These are phyloP conservation scores for Hericium alpestre DNA, from an alignment of 768 basidiomycete genomes.

Conservation along the genomic window DNA sequence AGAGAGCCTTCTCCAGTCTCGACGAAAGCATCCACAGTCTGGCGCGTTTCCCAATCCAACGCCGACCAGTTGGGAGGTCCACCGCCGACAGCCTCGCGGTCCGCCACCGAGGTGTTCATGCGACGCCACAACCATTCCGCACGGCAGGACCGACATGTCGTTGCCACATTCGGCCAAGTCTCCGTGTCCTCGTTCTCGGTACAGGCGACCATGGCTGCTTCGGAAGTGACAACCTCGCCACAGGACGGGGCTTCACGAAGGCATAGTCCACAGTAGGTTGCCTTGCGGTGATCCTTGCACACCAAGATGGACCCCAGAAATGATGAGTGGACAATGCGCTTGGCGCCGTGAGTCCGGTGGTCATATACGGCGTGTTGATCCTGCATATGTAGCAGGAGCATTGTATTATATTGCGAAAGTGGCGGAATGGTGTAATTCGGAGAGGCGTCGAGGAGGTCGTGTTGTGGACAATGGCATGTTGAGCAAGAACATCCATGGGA, in stretches of 20 bases:
- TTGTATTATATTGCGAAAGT: slow-evolving; percentile 48
- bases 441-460: slow-evolving; percentile 14
- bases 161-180: slow-evolving; percentile 51
- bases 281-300: slow-evolving; percentile 57
- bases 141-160: slow-evolving; percentile 62
- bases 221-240: slow-evolving; percentile 18
- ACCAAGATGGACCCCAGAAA: slow-evolving; percentile 37
- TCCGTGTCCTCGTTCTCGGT: slow-evolving; percentile 67
- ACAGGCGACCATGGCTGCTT: slow-evolving; percentile 31
- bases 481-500: slow-evolving; percentile 44
- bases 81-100: slow-evolving; percentile 51
- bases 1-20: slow-evolving; percentile 66
- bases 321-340: slow-evolving; percentile 32
- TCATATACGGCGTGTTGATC: slow-evolving; percentile 46
- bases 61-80: slow-evolving; percentile 15
- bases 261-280: slow-evolving; percentile 57
- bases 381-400: slow-evolving; percentile 59
- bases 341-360: slow-evolving; percentile 39
- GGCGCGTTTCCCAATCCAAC: slow-evolving; percentile 58
- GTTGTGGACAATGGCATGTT: slow-evolving; percentile 33
- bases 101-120: slow-evolving; percentile 34
- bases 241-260: slow-evolving; percentile 47
- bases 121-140: slow-evolving; percentile 55
- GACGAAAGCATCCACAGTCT: slow-evolving; percentile 59
- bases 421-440: slow-evolving; percentile 38